Percentiles rank a stretch among this genome's conserved stretches.
These are phyloP conservation scores for Aspergillus latus DNA, from an alignment of 2,329 filamentous ascomycete species.

Conservation along the genomic window DNA sequence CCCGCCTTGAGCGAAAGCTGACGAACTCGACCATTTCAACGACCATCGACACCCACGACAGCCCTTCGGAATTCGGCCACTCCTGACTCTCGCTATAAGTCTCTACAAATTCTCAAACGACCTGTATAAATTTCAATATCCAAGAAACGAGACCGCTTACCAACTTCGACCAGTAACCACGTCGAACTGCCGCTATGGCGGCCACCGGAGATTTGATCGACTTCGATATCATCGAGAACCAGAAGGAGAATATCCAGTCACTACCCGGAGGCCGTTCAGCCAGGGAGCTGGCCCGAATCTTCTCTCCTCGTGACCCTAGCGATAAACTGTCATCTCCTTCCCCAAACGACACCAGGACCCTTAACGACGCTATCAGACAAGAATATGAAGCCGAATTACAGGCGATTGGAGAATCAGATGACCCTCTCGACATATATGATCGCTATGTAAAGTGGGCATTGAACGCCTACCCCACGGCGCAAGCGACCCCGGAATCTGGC, in stretches of 20 bases:
- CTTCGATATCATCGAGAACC: slow-evolving; percentile 92
- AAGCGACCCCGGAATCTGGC: slow-evolving; percentile 88
- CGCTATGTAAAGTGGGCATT: slow-evolving; percentile 97
- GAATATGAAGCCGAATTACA: slow-evolving; percentile 84
- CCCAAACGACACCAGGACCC: slow-evolving; percentile 70
- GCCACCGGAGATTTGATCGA: slow-evolving; percentile 46
- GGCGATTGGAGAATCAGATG: slow-evolving; percentile 80
- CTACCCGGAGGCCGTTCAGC: slow-evolving; percentile 86
- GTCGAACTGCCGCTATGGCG: slow-evolving; percentile 52
- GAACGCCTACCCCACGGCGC: slow-evolving; percentile 89
- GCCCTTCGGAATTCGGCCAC: not conserved
- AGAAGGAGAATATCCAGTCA: slow-evolving; percentile 97
- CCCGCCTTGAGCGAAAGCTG: not conserved
- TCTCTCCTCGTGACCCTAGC: slow-evolving; percentile 45
- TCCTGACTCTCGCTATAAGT: not conserved
- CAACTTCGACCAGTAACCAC: not conserved
- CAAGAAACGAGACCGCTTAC: not conserved
- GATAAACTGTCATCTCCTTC: slow-evolving; percentile 62
- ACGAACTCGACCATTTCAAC: slow-evolving; percentile 3
- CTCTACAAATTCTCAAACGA: not conserved
- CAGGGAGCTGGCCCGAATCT: slow-evolving; percentile 79
- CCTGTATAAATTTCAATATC: not conserved
- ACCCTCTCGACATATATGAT: slow-evolving; percentile 93
- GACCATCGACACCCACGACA: slow-evolving; percentile 1
- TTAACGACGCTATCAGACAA: slow-evolving; percentile 75